Evolutionary conservation across 371 early-diverging fungal genomes (phyloP).

Genomic region (Actinomortierella wolfii): DNA sequence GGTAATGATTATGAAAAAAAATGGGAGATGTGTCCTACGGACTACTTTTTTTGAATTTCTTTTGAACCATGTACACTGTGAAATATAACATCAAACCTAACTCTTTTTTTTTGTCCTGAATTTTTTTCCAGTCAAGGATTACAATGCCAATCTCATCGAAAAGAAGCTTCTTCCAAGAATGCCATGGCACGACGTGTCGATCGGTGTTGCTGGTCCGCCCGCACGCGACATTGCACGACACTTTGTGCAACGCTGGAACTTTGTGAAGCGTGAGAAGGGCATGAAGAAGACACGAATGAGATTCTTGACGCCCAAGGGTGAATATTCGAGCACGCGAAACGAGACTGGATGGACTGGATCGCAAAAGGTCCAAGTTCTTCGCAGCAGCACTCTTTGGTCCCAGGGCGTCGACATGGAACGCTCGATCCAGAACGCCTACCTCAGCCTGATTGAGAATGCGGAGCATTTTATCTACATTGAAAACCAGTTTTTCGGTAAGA

Average conservation of each 20-base stretch:
- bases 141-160: conserved; percentile 26
- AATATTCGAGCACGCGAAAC: conserved; percentile 73
- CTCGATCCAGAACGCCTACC: conserved; percentile 88
- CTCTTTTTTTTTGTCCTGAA: background rate
- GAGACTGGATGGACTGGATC: conserved; percentile 68
- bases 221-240: conserved; percentile 87
- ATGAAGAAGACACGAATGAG: conserved; percentile 65
- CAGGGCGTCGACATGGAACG: conserved; percentile 67
- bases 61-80: background rate
- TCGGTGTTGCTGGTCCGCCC: conserved; percentile 53
- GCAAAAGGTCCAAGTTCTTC: conserved; percentile 71
- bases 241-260: conserved; percentile 95
- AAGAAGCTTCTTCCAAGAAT: conserved; percentile 66
- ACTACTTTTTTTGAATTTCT: background rate
- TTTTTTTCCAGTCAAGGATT: conserved; percentile 38
- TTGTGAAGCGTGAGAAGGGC: conserved; percentile 74
- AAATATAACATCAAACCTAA: background rate
- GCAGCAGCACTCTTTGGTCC: conserved; percentile 74
- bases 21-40: background rate
- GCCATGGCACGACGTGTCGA: conserved; percentile 97
- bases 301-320: conserved; percentile 83
- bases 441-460: conserved; percentile 72
- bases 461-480: conserved; percentile 94
- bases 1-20: conserved; percentile 45
- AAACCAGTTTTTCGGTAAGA: conserved; percentile 93